Conservation (phyloP, 495 filamentous ascomycete genomes). For the Astrothelium subdiscretum region DNA sequence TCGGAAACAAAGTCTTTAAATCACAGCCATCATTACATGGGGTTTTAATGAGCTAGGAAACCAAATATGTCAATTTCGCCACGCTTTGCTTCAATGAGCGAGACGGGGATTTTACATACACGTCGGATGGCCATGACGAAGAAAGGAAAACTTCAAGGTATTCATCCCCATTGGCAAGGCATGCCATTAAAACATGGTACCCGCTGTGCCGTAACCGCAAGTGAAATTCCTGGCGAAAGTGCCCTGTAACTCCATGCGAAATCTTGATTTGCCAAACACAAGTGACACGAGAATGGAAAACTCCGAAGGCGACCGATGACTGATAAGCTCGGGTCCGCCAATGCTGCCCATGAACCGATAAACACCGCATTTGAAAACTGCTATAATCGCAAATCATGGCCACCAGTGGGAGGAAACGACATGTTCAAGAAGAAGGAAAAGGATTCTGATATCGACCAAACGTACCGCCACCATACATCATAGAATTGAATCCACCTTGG, state of each 20-base stretch:
- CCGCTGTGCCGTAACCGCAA: neutral
- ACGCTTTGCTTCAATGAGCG: constrained; percentile 7
- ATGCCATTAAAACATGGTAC: neutral
- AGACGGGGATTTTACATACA: constrained; percentile 28
- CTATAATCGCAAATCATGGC: neutral
- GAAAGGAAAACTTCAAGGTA: constrained; percentile 14
- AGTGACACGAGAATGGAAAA: neutral
- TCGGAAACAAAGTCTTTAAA: neutral
- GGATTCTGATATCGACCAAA: constrained; percentile 16
- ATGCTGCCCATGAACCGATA: neutral
- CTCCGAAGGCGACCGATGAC: constrained; percentile 1
- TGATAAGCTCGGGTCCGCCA: neutral
- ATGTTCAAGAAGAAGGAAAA: constrained; percentile 8
- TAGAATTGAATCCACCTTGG: constrained; percentile 97
- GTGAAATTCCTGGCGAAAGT: neutral
- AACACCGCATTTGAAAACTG: neutral
- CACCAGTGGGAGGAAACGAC: constrained; percentile 8
- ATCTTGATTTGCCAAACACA: neutral
- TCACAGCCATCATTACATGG: neutral
- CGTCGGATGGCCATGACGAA: constrained; percentile 25
- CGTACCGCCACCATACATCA: constrained; percentile 87
- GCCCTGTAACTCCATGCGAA: neutral
- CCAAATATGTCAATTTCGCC: constrained; percentile 12
- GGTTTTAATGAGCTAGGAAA: neutral
- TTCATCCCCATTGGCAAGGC: neutral